Conservation (phyloP, 495 filamentous ascomycete species). For the Cairneyella variabilis region DNA sequence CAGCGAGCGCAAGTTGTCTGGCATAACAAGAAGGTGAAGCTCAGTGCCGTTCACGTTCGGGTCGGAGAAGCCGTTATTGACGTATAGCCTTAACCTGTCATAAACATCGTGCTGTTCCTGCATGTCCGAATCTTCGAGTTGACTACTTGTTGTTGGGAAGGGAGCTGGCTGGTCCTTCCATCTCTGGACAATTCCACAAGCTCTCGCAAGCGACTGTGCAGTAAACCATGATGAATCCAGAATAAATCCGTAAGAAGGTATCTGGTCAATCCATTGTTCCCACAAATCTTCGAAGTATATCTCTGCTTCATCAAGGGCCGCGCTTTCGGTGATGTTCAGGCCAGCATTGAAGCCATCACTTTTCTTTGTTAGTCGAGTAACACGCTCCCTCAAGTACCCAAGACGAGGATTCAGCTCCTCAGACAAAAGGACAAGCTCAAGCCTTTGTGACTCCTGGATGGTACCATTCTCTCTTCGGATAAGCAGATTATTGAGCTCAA, state of each 20-base stretch:
- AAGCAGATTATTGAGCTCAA: slow-evolving; percentile 11
- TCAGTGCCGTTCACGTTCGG: no score
- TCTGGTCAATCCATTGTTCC: no score
- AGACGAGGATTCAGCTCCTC: no score
- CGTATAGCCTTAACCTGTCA: background rate
- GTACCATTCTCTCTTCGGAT: background rate
- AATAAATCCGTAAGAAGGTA: no score
- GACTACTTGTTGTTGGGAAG: background rate
- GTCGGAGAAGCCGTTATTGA: background rate
- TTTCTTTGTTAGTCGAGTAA: no score
- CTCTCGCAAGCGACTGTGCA: slow-evolving; percentile 1
- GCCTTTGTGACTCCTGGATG: background rate
- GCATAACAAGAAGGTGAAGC: background rate
- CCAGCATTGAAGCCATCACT: no score
- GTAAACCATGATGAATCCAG: no score
- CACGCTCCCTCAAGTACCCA: no score
- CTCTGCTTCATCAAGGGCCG: no score
- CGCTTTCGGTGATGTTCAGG: no score
- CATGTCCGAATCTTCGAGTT: background rate
- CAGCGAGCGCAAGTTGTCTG: background rate
- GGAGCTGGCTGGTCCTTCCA: no score
- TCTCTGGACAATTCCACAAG: background rate
- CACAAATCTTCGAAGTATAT: no score
- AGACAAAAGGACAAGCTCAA: slow-evolving; percentile 4
- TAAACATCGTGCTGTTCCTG: background rate